Conservation (phyloP, 257 asterid genomes). For the Ophiorrhiza pumila region DNA sequence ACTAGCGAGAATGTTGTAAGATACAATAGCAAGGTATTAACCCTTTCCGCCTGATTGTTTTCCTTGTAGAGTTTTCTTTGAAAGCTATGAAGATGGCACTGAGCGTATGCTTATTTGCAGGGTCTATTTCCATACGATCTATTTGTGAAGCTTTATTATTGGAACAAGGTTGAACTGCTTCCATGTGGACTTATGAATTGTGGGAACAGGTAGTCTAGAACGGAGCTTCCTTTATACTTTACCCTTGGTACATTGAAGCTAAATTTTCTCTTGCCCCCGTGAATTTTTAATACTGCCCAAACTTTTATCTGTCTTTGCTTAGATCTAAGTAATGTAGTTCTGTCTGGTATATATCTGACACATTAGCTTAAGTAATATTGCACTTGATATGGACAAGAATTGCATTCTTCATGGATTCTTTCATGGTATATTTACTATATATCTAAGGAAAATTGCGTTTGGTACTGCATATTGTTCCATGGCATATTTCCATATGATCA, state of each 20-base stretch:
- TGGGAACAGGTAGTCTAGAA: conserved; percentile 71
- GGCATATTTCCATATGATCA: background rate
- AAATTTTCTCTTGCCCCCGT: background rate
- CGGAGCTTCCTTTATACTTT: conserved; percentile 13
- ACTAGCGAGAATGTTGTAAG: conserved; percentile 34
- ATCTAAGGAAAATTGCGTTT: background rate
- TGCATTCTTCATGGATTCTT: background rate
- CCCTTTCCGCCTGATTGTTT: background rate
- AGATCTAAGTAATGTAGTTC: background rate
- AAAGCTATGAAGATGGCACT: conserved; percentile 1
- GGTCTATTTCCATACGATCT: conserved; percentile 63
- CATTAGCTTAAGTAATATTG: background rate
- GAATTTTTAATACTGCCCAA: background rate
- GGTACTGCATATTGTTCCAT: background rate
- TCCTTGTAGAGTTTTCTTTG: background rate
- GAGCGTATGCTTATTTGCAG: conserved; percentile 38
- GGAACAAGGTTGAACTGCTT: conserved; percentile 55
- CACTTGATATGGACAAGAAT: background rate
- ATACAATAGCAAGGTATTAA: conserved; percentile 36
- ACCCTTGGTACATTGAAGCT: background rate
- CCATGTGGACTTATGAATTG: conserved; percentile 76
- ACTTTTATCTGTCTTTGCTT: background rate
- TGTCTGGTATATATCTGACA: background rate
- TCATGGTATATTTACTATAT: background rate
- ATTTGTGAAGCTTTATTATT: conserved; percentile 73